These are phyloP conservation scores for Silene coronaria DNA, from an alignment of 179 eudicot species.

Conservation along the genomic window DNA sequence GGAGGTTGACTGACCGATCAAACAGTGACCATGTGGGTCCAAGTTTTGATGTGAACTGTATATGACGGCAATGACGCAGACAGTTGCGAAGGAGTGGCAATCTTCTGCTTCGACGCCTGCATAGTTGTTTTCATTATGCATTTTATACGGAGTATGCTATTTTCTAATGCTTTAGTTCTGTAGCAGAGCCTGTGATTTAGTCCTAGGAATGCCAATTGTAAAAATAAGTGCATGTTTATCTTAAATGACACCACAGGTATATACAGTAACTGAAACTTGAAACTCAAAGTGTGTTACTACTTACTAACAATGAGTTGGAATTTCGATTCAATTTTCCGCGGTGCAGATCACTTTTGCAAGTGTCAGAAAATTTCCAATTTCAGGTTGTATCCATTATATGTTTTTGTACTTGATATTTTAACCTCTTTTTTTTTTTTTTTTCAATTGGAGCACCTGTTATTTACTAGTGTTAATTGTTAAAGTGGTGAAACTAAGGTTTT, in stretches of 20 bases:
- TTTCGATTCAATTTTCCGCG: not conserved
- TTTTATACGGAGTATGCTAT: too few relatives aligned
- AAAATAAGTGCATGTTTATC: constrained; percentile 10
- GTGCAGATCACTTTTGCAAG: too few relatives aligned
- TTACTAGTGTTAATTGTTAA: too few relatives aligned
- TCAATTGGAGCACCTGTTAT: too few relatives aligned
- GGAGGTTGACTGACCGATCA: constrained; percentile 42
- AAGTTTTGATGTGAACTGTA: constrained; percentile 12
- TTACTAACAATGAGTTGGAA: not conserved
- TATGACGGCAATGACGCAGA: constrained; percentile 24
- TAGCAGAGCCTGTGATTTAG: constrained; percentile 17
- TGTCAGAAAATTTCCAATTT: too few relatives aligned
- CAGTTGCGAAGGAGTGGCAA: constrained; percentile 15
- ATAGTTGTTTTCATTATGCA: constrained; percentile 18
- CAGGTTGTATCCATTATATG: too few relatives aligned
- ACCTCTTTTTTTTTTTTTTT: too few relatives aligned
- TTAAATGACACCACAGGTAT: not conserved
- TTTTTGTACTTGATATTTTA: too few relatives aligned
- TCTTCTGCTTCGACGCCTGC: not conserved
- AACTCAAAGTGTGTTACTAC: not conserved
- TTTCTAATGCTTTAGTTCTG: constrained; percentile 13
- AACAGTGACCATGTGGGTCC: constrained; percentile 4
- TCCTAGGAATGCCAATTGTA: constrained; percentile 24
- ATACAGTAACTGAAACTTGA: not conserved
- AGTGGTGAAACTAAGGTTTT: too few relatives aligned